phyloP scores from a whole-genome alignment of 805 yeast species.

The Blastobotrys chiropterorum region DNA sequence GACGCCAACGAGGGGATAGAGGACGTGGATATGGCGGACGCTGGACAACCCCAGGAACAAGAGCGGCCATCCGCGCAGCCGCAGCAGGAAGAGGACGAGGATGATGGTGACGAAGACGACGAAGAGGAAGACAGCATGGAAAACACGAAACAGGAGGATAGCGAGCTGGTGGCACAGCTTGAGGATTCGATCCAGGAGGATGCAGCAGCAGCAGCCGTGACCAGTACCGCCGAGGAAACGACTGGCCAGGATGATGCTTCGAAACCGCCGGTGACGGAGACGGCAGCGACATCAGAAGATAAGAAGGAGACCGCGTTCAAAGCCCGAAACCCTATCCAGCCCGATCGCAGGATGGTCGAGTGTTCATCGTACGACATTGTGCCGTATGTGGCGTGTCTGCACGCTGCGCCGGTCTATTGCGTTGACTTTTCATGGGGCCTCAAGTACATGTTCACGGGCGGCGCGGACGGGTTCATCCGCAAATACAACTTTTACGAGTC shows the following conservation, averaged over 20 bases:
- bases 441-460: slow-evolving; percentile 87
- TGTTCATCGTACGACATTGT: slow-evolving; percentile 61
- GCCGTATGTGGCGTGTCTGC: slow-evolving; percentile 86
- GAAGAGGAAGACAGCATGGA: slow-evolving; percentile 21
- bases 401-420: slow-evolving; percentile 70
- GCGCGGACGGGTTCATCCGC: slow-evolving; percentile 90
- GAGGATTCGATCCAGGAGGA: slow-evolving; percentile 19
- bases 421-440: slow-evolving; percentile 73
- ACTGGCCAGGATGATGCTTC: slow-evolving; percentile 20
- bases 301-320: slow-evolving; percentile 16
- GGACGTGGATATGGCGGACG: slow-evolving; percentile 14
- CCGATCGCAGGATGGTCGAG: slow-evolving; percentile 39
- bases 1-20: slow-evolving; percentile 29
- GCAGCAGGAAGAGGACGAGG: slow-evolving; percentile 27
- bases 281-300: slow-evolving; percentile 16
- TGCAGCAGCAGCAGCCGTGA: slow-evolving; percentile 21
- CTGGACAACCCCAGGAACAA: slow-evolving; percentile 14
- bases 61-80: slow-evolving; percentile 22
- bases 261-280: slow-evolving; percentile 19
- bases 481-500: slow-evolving; percentile 83
- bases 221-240: slow-evolving; percentile 10
- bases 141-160: slow-evolving; percentile 16
- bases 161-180: slow-evolving; percentile 27
- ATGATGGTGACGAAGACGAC: slow-evolving; percentile 24
- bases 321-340: slow-evolving; percentile 20